Evolutionary conservation across 148 eudicot species (phyloP).

Genomic region (Diospyros lotus): DNA sequence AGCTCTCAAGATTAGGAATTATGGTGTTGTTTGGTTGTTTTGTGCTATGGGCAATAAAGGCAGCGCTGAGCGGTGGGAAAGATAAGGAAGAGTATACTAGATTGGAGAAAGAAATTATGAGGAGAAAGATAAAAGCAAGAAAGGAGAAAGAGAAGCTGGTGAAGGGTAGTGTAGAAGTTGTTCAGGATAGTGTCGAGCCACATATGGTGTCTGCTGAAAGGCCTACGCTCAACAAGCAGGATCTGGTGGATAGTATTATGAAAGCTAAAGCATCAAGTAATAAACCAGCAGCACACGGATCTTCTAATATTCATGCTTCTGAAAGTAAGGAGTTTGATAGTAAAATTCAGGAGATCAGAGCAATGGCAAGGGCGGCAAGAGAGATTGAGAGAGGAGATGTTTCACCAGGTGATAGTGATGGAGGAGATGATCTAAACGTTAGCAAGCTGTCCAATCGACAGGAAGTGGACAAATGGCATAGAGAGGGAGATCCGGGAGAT

Average conservation of each 20-base stretch:
- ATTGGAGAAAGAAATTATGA: conserved; percentile 74
- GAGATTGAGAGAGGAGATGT: conserved; percentile 45
- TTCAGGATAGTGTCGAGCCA: conserved; percentile 32
- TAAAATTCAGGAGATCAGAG: conserved; percentile 38
- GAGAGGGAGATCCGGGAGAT: background rate
- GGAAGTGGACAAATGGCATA: conserved; percentile 12
- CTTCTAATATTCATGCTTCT: background rate
- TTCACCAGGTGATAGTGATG: conserved; percentile 15
- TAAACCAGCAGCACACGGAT: conserved; percentile 17
- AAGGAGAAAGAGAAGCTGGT: conserved; percentile 40
- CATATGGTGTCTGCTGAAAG: conserved; percentile 29
- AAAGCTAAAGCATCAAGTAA: conserved; percentile 32
- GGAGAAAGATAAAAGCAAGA: conserved; percentile 66
- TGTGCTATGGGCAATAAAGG: conserved; percentile 41
- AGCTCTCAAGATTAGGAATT: conserved; percentile 44
- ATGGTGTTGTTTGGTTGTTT: conserved; percentile 43
- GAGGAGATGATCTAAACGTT: conserved; percentile 18
- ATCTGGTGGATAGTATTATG: conserved; percentile 47
- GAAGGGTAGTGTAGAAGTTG: conserved; percentile 60
- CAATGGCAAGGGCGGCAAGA: conserved; percentile 74
- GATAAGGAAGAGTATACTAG: conserved; percentile 33
- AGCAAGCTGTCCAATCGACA: conserved; percentile 20
- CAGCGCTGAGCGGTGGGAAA: conserved; percentile 23
- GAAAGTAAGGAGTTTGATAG: conserved; percentile 21
- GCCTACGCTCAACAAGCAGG: conserved; percentile 60